Base-by-base conservation (phyloP, 106 monocot genomes). In the Allium sativum region DNA sequence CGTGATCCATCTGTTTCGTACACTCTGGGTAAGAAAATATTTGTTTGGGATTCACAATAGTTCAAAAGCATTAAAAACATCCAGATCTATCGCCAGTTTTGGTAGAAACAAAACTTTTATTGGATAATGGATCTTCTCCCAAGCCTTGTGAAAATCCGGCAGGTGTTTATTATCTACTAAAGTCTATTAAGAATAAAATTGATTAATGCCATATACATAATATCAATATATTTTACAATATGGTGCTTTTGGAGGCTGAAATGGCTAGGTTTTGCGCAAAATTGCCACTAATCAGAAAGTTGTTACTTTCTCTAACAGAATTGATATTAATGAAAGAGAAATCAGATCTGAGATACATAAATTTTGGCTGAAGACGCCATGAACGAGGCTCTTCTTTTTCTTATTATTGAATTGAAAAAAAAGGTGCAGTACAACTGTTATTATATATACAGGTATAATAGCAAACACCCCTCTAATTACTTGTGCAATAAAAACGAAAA, bases 211-310 rank as follows among this genome's bases (percentile, higher is more conserved):
- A 89, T 56, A 61, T 94, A 21, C 93, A 94, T 52, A 54, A 53
- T 50, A 80, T 94, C 52, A 89, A 89, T 40, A 86, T 94, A 62
- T 94, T 89, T 72, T 94, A 94, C 78, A 94, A 94, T 71, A 72
- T 89, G 72, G 93, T 89, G 21, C 78, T 94, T 31, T 76, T 94
- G 53, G 93, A 94, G 65, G 93, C 89, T 22, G 93, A 94, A 67
- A 94, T 94, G 93, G 80, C 89, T n/a, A 89, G 93, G 0, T 94
- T 94, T 61, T 94, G 93, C 89, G 93, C 94, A n/a, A 95, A 95
- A 75, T 77, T 95, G 20, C 94, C 94, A 3, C 67, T 95, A 58
- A 78, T 95, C 50, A 80, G 90, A 20, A 81, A 76, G 20, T 90
- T 95, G 21, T 75, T 95, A 40, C 67, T 90, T 15, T 78, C 86